Percentiles rank a stretch among this genome's conserved stretches.
These are phyloP conservation scores for Ogataea sp. DNA, from an alignment of 805 yeast species.

Conservation along the genomic window DNA sequence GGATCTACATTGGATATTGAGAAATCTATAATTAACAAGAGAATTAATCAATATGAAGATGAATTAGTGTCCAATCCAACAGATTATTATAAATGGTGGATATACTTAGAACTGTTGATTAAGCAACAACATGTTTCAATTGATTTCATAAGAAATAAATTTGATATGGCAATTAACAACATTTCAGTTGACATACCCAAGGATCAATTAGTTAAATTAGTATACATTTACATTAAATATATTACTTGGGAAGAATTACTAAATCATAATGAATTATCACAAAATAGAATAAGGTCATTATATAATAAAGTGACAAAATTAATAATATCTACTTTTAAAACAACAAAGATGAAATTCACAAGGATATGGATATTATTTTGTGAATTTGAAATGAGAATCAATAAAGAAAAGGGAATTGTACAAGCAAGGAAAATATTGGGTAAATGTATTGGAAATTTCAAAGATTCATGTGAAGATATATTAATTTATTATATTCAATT, in stretches of 20 bases:
- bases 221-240: slow-evolving; percentile 63
- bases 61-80: slow-evolving; percentile 34
- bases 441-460: slow-evolving; percentile 53
- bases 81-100: slow-evolving; percentile 84
- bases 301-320: slow-evolving; percentile 40
- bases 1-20: slow-evolving; percentile 53
- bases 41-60: slow-evolving; percentile 48
- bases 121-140: slow-evolving; percentile 21
- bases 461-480: slow-evolving; percentile 28
- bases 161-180: slow-evolving; percentile 34
- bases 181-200: slow-evolving; percentile 26
- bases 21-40: slow-evolving; percentile 39
- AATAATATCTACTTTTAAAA: slow-evolving; percentile 44
- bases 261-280: slow-evolving; percentile 30
- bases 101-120: slow-evolving; percentile 46
- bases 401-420: slow-evolving; percentile 35
- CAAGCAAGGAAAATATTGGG: slow-evolving; percentile 67
- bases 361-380: slow-evolving; percentile 56
- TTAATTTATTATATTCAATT: slow-evolving; percentile 58
- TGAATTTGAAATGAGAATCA: slow-evolving; percentile 73
- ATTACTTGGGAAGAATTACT: slow-evolving; percentile 53
- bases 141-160: slow-evolving; percentile 25
- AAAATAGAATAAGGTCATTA: slow-evolving; percentile 37
- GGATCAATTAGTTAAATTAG: slow-evolving; percentile 58
- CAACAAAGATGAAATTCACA: not conserved